Percentiles rank a stretch among this genome's conserved stretches.
phyloP scores from a whole-genome alignment of 1,284 basidiomycete genomes.

The Sporisorium reilianum region DNA sequence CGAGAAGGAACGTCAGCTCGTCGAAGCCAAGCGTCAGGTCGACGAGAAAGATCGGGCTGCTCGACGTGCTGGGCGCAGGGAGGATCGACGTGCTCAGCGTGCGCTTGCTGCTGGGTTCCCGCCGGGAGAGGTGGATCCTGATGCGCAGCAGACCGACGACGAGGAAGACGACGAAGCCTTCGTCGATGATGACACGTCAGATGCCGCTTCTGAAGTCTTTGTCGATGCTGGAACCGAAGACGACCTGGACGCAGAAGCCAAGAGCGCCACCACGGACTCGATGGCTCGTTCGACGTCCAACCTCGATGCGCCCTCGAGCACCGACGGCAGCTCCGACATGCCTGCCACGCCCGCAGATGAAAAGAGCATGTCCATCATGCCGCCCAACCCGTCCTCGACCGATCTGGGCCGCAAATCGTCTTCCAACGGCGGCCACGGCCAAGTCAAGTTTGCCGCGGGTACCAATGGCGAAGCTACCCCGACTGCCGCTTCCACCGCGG shows the following conservation, averaged over 20 bases:
- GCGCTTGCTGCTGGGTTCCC: conserved; percentile 37
- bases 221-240: conserved; percentile 35
- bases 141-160: conserved; percentile 27
- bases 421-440: conserved; percentile 25
- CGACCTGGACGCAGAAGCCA: conserved; percentile 24
- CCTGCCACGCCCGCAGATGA: conserved; percentile 48
- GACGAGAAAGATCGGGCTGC: conserved; percentile 49
- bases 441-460: conserved; percentile 34
- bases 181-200: conserved; percentile 16
- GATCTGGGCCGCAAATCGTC: conserved; percentile 21
- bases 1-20: conserved; percentile 41
- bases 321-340: conserved; percentile 50
- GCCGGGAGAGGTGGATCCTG: conserved; percentile 33
- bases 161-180: conserved; percentile 28
- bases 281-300: conserved; percentile 36
- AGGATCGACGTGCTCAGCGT: conserved; percentile 33
- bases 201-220: conserved; percentile 38
- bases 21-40: conserved; percentile 49
- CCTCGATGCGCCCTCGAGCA: conserved; percentile 38
- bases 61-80: conserved; percentile 27
- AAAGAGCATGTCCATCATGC: conserved; percentile 15
- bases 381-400: conserved; percentile 5
- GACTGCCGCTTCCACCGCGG: conserved; percentile 4
- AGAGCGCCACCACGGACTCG: conserved; percentile 27
- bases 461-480: conserved; percentile 26